These are phyloP conservation scores for Trichoderma sp. DNA, from an alignment of 2,329 filamentous ascomycete genomes.

Conservation along the genomic window DNA sequence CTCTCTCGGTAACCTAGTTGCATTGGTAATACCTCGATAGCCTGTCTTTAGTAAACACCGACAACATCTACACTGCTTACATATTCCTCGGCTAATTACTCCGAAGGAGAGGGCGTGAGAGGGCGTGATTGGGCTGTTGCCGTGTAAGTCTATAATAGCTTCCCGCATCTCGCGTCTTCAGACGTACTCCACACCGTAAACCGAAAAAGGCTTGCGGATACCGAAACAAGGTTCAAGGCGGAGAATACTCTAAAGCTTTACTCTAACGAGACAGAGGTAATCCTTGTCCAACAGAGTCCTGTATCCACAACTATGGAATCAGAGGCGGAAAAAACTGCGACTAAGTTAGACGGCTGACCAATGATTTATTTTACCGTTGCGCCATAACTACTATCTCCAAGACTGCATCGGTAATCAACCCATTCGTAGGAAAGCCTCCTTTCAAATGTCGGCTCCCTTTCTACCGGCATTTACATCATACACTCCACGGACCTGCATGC, in stretches of 20 bases:
- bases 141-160: neutral
- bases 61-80: neutral
- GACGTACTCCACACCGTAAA: neutral
- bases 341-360: neutral
- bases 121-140: neutral
- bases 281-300: neutral
- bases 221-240: neutral
- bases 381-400: neutral
- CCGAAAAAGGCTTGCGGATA: neutral
- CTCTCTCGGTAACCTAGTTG: neutral
- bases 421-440: neutral
- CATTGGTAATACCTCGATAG: neutral
- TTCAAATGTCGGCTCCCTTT: neutral
- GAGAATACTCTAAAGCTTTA: neutral
- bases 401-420: neutral
- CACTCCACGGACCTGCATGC: neutral
- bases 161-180: neutral
- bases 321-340: neutral
- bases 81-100: neutral
- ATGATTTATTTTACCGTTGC: neutral
- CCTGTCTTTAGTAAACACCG: neutral
- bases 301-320: constrained; percentile 4
- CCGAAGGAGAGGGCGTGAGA: neutral
- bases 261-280: neutral
- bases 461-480: neutral